phyloP scores from a whole-genome alignment of 306 rosid genomes.

The Biancaea sappan region DNA sequence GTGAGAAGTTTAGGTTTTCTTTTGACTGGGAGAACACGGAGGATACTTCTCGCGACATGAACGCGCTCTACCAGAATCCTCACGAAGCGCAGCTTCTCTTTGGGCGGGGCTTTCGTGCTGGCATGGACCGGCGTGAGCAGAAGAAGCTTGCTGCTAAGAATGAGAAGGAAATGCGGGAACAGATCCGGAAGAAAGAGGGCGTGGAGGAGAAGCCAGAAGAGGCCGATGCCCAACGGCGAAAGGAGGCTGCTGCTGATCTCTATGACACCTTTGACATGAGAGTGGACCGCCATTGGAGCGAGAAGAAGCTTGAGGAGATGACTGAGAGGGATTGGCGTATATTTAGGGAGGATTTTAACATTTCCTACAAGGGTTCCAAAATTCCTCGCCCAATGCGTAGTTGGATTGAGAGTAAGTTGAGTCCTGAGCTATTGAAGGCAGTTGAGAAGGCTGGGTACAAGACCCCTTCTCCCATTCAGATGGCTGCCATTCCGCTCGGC shows the following conservation, averaged over 20 bases:
- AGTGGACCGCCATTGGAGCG: constrained; percentile 91
- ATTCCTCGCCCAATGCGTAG: constrained; percentile 88
- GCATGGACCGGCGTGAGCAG: constrained; percentile 92
- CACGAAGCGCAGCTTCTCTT: constrained; percentile 89
- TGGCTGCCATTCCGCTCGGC: constrained; percentile 93
- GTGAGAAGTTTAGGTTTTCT: constrained; percentile 90
- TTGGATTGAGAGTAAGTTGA: constrained; percentile 77
- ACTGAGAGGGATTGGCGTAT: constrained; percentile 90
- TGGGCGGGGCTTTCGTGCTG: constrained; percentile 86
- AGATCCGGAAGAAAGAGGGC: constrained; percentile 70
- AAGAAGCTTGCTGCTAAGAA: constrained; percentile 90
- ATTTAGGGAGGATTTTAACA: constrained; percentile 81
- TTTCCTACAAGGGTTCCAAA: constrained; percentile 82
- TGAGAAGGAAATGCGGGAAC: constrained; percentile 82
- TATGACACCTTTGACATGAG: constrained; percentile 87
- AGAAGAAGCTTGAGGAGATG: constrained; percentile 91
- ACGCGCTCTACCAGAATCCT: constrained; percentile 77
- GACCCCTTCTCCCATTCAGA: constrained; percentile 92
- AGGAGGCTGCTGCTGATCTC: constrained; percentile 79
- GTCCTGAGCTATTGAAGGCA: constrained; percentile 64
- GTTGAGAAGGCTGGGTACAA: constrained; percentile 89
- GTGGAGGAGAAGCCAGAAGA: constrained; percentile 88
- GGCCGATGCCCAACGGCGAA: constrained; percentile 77
- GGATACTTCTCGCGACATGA: constrained; percentile 91
- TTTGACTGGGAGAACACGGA: constrained; percentile 96